phyloP scores from a whole-genome alignment of 208 protist species.

The Trypanosomatidae sp. region DNA sequence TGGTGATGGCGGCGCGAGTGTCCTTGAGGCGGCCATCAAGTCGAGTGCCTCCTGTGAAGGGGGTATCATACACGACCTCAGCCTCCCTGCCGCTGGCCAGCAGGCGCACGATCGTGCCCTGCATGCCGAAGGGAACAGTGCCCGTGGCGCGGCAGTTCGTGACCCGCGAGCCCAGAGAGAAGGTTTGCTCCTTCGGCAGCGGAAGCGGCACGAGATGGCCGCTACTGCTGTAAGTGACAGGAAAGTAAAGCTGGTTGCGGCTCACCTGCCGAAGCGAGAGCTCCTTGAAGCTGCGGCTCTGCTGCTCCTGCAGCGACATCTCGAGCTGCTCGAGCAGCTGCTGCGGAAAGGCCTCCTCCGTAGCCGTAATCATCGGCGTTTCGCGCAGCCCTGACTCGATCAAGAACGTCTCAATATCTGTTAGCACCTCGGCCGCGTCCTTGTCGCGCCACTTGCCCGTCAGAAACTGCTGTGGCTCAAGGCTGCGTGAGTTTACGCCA shows the following conservation, averaged over 20 bases:
- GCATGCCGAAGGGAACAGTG: slow-evolving; percentile 72
- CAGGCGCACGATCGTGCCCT: slow-evolving; percentile 85
- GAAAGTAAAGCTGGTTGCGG: slow-evolving; percentile 77
- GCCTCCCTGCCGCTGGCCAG: slow-evolving; percentile 69
- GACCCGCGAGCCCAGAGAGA: slow-evolving; percentile 76
- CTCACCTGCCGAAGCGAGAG: slow-evolving; percentile 46
- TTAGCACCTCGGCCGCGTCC: slow-evolving; percentile 65
- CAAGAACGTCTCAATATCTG: slow-evolving; percentile 74
- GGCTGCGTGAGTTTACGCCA: slow-evolving; percentile 36
- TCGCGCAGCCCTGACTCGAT: slow-evolving; percentile 48
- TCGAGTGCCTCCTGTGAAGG: slow-evolving; percentile 72
- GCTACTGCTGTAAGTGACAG: slow-evolving; percentile 55
- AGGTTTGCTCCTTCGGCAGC: slow-evolving; percentile 66
- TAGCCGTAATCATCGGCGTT: slow-evolving; percentile 68
- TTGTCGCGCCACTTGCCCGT: slow-evolving; percentile 63
- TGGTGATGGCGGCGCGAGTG: slow-evolving; percentile 71
- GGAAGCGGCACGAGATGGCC: slow-evolving; percentile 77
- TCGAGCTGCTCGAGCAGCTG: slow-evolving; percentile 65
- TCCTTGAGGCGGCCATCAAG: slow-evolving; percentile 77
- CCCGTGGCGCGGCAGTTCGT: slow-evolving; percentile 85
- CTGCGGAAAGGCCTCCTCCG: slow-evolving; percentile 73
- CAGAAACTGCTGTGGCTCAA: slow-evolving; percentile 81
- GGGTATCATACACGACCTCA: slow-evolving; percentile 88
- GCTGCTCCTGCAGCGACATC: slow-evolving; percentile 40
- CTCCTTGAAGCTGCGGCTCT: slow-evolving; percentile 36